A percentile compares a stretch with the other conserved stretches of the same genome.
phyloP scores from a whole-genome alignment of 805 yeast genomes.

The Brettanomyces bruxellensis region DNA sequence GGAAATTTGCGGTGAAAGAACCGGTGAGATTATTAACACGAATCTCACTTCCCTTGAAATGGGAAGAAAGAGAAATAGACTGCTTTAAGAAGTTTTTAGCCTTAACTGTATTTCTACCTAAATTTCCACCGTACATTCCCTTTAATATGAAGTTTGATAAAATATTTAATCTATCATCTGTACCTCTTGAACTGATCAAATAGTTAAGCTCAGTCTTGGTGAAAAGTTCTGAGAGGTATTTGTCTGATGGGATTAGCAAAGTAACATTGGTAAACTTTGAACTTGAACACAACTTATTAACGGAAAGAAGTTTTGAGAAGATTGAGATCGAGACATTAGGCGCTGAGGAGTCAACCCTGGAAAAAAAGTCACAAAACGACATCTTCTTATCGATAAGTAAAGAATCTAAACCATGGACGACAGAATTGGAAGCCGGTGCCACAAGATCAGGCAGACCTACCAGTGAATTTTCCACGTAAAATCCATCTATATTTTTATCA shows the following conservation, averaged over 20 bases:
- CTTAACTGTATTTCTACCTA: constrained; percentile 9
- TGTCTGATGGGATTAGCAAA: constrained; percentile 38
- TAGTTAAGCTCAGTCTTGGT: constrained; percentile 39
- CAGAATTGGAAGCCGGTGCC: constrained; percentile 57
- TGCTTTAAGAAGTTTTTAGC: constrained; percentile 21
- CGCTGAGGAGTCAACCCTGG: constrained; percentile 8
- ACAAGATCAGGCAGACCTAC: constrained; percentile 48
- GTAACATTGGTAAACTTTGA: constrained; percentile 29
- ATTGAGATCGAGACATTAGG: constrained; percentile 9
- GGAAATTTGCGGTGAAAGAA: constrained; percentile 30
- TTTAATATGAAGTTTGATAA: constrained; percentile 28
- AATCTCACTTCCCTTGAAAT: constrained; percentile 26
- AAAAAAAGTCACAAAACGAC: constrained; percentile 29
- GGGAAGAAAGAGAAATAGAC: constrained; percentile 13
- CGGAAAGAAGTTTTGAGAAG: constrained; percentile 12
- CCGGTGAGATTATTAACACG: constrained; percentile 28
- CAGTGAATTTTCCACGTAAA: constrained; percentile 32
- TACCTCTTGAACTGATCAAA: constrained; percentile 25
- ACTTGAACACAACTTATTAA: constrained; percentile 13
- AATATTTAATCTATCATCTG: constrained; percentile 18
- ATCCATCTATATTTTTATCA: constrained; percentile 20
- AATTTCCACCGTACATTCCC: constrained; percentile 38
- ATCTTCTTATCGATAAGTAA: constrained; percentile 29
- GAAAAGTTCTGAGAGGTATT: constrained; percentile 19
- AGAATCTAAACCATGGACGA: constrained; percentile 54